These are phyloP conservation scores for Chrysoporthe cubensis DNA, from an alignment of 2,329 filamentous ascomycete species.

Conservation along the genomic window DNA sequence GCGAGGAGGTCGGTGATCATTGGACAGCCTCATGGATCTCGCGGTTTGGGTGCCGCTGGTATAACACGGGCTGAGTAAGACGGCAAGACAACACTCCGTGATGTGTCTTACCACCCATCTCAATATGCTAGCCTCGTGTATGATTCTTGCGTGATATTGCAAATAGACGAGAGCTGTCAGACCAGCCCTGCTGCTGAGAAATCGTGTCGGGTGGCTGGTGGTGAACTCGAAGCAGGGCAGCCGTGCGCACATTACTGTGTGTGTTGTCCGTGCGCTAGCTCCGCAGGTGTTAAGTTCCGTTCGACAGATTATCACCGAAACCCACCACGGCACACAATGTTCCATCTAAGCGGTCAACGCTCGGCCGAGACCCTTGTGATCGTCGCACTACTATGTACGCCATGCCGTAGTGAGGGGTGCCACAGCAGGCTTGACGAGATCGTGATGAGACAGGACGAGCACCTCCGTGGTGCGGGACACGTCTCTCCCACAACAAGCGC, in stretches of 20 bases:
- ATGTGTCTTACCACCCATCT: conserved; percentile 22
- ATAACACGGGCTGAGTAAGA: conserved; percentile 24
- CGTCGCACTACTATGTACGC: no score
- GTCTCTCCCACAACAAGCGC: not conserved
- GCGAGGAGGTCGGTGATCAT: not conserved
- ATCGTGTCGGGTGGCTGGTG: no score
- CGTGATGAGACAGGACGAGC: conserved; percentile 4
- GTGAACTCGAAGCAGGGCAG: not conserved
- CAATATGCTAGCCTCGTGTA: conserved; percentile 1
- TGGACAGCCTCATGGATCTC: not conserved
- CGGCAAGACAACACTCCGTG: conserved; percentile 10
- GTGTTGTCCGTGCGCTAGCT: not conserved
- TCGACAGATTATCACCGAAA: conserved; percentile 15
- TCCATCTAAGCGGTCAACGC: conserved; percentile 6
- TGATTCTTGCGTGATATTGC: conserved; percentile 18
- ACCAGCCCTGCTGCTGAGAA: no score
- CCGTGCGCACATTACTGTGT: not conserved
- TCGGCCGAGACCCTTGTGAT: conserved; percentile 10
- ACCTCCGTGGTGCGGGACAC: not conserved
- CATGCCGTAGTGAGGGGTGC: not conserved
- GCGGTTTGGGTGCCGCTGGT: not conserved
- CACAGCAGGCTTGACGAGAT: conserved; percentile 1
- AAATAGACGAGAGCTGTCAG: not conserved
- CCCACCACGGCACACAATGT: not conserved
- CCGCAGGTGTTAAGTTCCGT: conserved; percentile 13